These are phyloP conservation scores for Aspergillus homomorphus DNA, from an alignment of 495 filamentous ascomycete genomes.

Conservation along the genomic window DNA sequence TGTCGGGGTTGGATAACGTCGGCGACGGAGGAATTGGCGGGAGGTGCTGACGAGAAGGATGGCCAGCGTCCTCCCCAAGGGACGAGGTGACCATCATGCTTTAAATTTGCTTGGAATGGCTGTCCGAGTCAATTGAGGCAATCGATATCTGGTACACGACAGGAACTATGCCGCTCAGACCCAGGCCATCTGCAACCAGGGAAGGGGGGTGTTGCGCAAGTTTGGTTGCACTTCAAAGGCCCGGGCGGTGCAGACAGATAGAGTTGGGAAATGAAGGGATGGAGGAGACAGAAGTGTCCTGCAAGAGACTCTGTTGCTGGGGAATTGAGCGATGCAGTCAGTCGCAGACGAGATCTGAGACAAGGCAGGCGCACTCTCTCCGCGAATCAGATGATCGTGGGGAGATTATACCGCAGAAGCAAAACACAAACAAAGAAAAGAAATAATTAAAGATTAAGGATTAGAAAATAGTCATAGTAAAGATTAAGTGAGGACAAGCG, in stretches of 20 bases:
- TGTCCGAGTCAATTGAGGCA: neutral
- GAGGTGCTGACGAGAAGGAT: slow-evolving; percentile 9
- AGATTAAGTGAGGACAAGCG: neutral
- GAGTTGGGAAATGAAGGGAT: slow-evolving; percentile 9
- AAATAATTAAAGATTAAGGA: slow-evolving; percentile 6
- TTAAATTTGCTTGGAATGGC: neutral
- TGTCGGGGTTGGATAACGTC: slow-evolving; percentile 87
- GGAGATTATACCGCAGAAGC: neutral
- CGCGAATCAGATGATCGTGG: neutral
- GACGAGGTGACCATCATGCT: slow-evolving; percentile 12
- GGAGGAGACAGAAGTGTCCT: neutral
- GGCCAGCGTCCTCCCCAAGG: slow-evolving; percentile 12
- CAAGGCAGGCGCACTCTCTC: neutral
- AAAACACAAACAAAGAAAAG: slow-evolving; percentile 3
- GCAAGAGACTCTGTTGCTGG: neutral
- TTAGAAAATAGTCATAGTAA: neutral
- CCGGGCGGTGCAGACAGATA: slow-evolving; percentile 13
- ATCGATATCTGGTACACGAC: slow-evolving; percentile 5
- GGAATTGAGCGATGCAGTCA: neutral
- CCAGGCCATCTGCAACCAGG: slow-evolving; percentile 14
- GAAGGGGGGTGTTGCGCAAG: neutral
- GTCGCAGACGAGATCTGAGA: slow-evolving; percentile 12
- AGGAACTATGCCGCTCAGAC: slow-evolving; percentile 8
- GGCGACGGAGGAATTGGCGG: slow-evolving; percentile 56
- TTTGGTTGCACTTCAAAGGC: slow-evolving; percentile 12